Evolutionary conservation across 306 rosid genomes (phyloP), one percentile per base, ranked within the genome.

Genomic region (Purshia tridentata): DNA sequence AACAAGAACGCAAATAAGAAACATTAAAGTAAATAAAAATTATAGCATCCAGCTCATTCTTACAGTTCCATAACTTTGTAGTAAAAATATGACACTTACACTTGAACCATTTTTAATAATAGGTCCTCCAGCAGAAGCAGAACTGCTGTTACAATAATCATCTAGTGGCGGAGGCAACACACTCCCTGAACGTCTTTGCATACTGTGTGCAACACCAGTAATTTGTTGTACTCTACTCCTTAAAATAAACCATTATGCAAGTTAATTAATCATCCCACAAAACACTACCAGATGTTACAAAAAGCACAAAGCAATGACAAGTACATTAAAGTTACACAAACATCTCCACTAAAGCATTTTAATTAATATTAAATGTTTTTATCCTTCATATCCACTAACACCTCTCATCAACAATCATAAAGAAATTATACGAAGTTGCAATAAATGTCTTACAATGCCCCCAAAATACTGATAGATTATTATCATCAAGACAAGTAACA

Each of bases 201-300:
- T 73, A 78, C 78, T 85, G 88, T 78, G 77, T 73, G 86, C 72
- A 45, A 86, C 81, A 76, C 98, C 97, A 45, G 97, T 86, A 75
- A 87, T 85, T 84, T 93, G 96, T 72, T 93, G 94, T 77, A 93
- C 91, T 40, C 90, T 85, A 84, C 84, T 86, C 87, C 98, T 93
- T 89, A 65, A 70, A 6, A 14, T 23, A 84, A 85, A 84, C 35
- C 73, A 76, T 75, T 72, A 79, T 39, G 35, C 51, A 74, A 81
- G 84, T 83, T 65, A 84, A 68, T 59, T 46, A 54, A 82, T 65
- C 73, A 69, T 84, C 65, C 69, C 42, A 65, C 11, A 67, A 65
- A 70, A 59, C 75, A 73, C 60, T n/a, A 12, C 41, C 76, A 42
- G 63, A 65, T 37, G 50, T 57, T 64, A 49, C 80, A 80, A 54